Percentiles rank a stretch among this genome's conserved stretches.
phyloP scores from a whole-genome alignment of 495 filamentous ascomycete species.

The Tuber brumale region DNA sequence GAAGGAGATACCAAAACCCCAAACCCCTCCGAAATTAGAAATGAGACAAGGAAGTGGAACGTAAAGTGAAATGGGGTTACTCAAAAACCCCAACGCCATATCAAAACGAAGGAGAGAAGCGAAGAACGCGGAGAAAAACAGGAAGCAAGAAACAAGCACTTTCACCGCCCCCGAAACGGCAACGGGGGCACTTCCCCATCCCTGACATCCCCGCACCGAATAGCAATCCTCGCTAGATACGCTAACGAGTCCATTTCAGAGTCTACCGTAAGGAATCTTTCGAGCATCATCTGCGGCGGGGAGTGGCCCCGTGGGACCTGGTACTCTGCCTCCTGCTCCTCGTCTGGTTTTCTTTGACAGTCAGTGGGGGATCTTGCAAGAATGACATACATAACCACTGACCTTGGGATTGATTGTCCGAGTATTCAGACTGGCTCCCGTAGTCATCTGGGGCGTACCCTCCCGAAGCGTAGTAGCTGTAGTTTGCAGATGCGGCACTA shows the following conservation, averaged over 20 bases:
- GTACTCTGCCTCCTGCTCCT: slow-evolving; percentile 4
- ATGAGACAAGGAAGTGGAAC: neutral
- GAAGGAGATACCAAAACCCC: neutral
- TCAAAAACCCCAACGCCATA: slow-evolving; percentile 3
- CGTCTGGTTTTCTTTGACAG: slow-evolving; percentile 26
- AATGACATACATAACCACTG: slow-evolving; percentile 9
- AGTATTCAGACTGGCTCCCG: slow-evolving; percentile 6
- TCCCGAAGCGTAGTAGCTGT: slow-evolving; percentile 9
- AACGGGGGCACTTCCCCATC: slow-evolving; percentile 13
- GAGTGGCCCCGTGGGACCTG: slow-evolving; percentile 9
- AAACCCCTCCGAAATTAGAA: neutral
- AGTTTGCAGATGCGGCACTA: slow-evolving; percentile 7
- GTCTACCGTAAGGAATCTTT: slow-evolving; percentile 22
- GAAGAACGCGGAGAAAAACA: slow-evolving; percentile 5
- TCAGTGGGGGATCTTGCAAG: neutral
- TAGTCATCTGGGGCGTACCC: neutral
- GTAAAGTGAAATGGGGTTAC: slow-evolving; percentile 7
- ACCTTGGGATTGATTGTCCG: slow-evolving; percentile 19
- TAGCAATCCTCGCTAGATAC: slow-evolving; percentile 26
- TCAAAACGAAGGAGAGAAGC: slow-evolving; percentile 8
- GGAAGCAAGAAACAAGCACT: slow-evolving; percentile 2
- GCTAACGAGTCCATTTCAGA: slow-evolving; percentile 27
- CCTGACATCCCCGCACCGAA: slow-evolving; percentile 13
- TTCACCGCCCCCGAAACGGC: neutral
- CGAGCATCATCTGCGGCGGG: slow-evolving; percentile 18